These are phyloP conservation scores for Claviceps paspali DNA, from an alignment of 2,329 filamentous ascomycete genomes.

Conservation along the genomic window DNA sequence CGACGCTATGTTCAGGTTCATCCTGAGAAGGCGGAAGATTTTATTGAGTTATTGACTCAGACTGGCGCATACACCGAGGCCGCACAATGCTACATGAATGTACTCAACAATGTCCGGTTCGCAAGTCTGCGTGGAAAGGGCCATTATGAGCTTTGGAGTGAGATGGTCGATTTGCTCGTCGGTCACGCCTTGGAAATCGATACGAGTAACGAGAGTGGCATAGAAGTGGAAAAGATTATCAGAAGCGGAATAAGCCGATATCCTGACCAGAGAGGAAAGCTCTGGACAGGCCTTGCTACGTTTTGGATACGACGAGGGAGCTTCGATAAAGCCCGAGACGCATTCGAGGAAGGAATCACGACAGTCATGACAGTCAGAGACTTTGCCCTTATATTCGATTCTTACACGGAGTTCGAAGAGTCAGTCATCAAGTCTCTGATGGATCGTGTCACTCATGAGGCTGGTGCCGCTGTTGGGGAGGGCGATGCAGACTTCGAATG, in stretches of 20 bases:
- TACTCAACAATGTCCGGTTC: slow-evolving; percentile 82
- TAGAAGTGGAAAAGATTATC: slow-evolving; percentile 85
- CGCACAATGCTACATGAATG: slow-evolving; percentile 76
- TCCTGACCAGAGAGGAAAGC: slow-evolving; percentile 80
- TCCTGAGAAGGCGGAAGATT: slow-evolving; percentile 89
- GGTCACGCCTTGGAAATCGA: slow-evolving; percentile 78
- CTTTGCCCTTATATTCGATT: slow-evolving; percentile 92
- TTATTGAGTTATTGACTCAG: slow-evolving; percentile 74
- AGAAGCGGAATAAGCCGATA: slow-evolving; percentile 83
- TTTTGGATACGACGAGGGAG: slow-evolving; percentile 92
- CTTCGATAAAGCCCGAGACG: slow-evolving; percentile 82
- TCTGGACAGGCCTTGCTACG: slow-evolving; percentile 88
- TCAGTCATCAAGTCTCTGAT: slow-evolving; percentile 84
- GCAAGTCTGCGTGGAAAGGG: slow-evolving; percentile 88
- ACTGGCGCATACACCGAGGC: slow-evolving; percentile 81
- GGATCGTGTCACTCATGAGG: slow-evolving; percentile 66
- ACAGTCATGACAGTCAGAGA: slow-evolving; percentile 98
- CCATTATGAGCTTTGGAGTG: slow-evolving; percentile 91
- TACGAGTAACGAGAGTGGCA: slow-evolving; percentile 63
- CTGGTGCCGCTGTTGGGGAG: slow-evolving; percentile 64
- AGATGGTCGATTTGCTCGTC: slow-evolving; percentile 91
- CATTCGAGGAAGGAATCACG: slow-evolving; percentile 91
- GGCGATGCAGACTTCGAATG: slow-evolving; percentile 84
- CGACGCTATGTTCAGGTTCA: slow-evolving; percentile 93
- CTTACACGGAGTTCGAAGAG: slow-evolving; percentile 94